These are phyloP conservation scores for Alloteropsis angusta DNA, from an alignment of 202 grass and related monocot genomes.

Conservation along the genomic window DNA sequence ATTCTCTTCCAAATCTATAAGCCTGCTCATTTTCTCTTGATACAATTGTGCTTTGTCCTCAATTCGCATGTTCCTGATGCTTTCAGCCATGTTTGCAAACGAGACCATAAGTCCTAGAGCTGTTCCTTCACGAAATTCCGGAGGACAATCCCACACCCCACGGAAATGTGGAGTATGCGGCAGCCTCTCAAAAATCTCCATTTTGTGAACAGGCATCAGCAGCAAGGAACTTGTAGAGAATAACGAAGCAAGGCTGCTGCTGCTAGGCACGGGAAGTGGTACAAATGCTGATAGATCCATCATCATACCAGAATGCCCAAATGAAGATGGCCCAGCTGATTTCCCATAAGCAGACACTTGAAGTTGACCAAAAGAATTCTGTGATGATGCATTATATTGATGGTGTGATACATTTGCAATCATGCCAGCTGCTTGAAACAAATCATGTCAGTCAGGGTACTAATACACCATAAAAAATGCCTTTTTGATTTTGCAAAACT, in stretches of 20 bases:
- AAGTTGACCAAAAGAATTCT: neutral
- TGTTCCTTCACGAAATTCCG: slow-evolving; percentile 45
- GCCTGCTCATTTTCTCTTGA: slow-evolving; percentile 28
- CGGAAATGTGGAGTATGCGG: slow-evolving; percentile 61
- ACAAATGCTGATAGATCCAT: slow-evolving; percentile 15
- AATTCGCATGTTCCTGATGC: slow-evolving; percentile 28
- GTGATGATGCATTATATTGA: neutral
- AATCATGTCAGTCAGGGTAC: neutral
- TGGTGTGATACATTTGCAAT: neutral
- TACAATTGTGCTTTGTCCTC: slow-evolving; percentile 21
- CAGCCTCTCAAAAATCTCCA: slow-evolving; percentile 35
- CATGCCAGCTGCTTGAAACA: neutral
- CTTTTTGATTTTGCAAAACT: slow-evolving; percentile 1
- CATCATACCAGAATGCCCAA: neutral
- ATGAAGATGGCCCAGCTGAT: neutral
- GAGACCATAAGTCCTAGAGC: slow-evolving; percentile 42
- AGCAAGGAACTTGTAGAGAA: slow-evolving; percentile 39
- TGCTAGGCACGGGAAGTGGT: neutral
- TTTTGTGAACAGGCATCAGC: slow-evolving; percentile 23
- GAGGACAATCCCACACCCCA: slow-evolving; percentile 23
- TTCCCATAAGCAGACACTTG: neutral
- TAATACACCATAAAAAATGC: neutral
- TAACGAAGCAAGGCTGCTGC: neutral
- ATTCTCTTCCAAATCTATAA: slow-evolving; percentile 36
- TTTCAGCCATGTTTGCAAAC: slow-evolving; percentile 42